Conservation (phyloP, 768 basidiomycete species). For the Hericium coralloides region DNA sequence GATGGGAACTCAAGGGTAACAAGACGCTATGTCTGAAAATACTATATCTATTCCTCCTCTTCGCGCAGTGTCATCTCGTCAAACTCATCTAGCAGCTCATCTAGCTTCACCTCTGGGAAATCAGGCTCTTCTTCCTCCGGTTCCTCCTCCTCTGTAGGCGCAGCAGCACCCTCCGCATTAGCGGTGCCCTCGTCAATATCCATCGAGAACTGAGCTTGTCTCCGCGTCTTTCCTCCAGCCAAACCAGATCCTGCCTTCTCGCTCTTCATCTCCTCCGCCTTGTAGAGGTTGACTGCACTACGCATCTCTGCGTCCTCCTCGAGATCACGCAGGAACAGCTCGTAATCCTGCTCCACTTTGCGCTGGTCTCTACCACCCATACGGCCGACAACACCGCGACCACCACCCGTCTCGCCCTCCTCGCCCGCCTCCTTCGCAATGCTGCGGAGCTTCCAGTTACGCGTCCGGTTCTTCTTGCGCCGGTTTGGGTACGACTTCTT, state of each 20-base stretch:
- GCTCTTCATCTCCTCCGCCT: conserved; percentile 29
- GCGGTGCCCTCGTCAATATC: conserved; percentile 46
- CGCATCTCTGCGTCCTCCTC: conserved; percentile 95
- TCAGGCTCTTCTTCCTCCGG: conserved; percentile 41
- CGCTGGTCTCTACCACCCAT: conserved; percentile 84
- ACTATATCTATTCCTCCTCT: conserved; percentile 13
- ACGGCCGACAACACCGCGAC: conserved; percentile 81
- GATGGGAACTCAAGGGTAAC: neutral
- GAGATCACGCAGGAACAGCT: conserved; percentile 86
- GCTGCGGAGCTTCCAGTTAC: conserved; percentile 83
- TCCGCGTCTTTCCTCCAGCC: conserved; percentile 29
- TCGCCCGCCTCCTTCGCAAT: conserved; percentile 91
- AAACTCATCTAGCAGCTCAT: conserved; percentile 86
- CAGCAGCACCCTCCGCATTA: conserved; percentile 22
- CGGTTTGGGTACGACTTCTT: conserved; percentile 94
- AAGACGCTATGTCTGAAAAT: neutral
- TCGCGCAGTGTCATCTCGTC: conserved; percentile 80
- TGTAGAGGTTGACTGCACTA: conserved; percentile 80
- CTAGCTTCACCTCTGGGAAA: conserved; percentile 80
- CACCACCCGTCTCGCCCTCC: conserved; percentile 69
- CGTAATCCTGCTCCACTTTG: conserved; percentile 96
- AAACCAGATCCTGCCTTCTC: conserved; percentile 38
- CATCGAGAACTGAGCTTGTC: conserved; percentile 50
- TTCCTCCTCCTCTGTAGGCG: conserved; percentile 20
- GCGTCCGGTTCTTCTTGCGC: conserved; percentile 78